Percentiles rank a stretch among this genome's conserved stretches.
These are phyloP conservation scores for Buddleja alternifolia DNA, from an alignment of 257 asterid genomes.

Conservation along the genomic window DNA sequence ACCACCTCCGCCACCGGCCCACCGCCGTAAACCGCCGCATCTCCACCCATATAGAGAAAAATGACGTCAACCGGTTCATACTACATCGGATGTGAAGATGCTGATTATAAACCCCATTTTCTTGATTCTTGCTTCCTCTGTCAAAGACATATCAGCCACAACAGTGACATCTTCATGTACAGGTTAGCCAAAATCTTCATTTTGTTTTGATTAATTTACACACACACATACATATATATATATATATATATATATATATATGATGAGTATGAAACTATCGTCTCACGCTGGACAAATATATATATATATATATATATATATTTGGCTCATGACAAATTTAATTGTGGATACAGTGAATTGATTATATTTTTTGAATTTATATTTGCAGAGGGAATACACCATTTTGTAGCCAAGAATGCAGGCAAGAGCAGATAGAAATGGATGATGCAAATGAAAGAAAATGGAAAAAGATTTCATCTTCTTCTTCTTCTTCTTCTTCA, in stretches of 20 bases:
- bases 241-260: no score
- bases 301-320: background rate
- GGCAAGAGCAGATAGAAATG: constrained; percentile 92
- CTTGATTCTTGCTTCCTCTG: constrained; percentile 87
- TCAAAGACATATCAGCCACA: constrained; percentile 58
- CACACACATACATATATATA: no score
- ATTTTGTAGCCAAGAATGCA: constrained; percentile 90
- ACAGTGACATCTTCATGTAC: constrained; percentile 93
- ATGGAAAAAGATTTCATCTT: constrained; percentile 34
- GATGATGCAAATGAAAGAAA: constrained; percentile 79
- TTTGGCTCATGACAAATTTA: no score
- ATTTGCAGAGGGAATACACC: constrained; percentile 88
- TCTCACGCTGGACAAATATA: no score
- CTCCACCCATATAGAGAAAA: background rate
- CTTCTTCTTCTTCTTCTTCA: constrained; percentile 50
- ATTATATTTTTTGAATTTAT: no score
- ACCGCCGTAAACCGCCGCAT: background rate
- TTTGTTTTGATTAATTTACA: no score
- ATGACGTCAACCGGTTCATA: constrained; percentile 50
- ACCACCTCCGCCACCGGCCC: background rate
- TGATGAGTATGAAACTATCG: no score
- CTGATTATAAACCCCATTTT: constrained; percentile 64
- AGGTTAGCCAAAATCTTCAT: constrained; percentile 47
- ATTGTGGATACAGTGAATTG: no score
- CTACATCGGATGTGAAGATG: constrained; percentile 54